phyloP scores from a whole-genome alignment of 2,329 filamentous ascomycete genomes.

The Ophiocordyceps robertsii region DNA sequence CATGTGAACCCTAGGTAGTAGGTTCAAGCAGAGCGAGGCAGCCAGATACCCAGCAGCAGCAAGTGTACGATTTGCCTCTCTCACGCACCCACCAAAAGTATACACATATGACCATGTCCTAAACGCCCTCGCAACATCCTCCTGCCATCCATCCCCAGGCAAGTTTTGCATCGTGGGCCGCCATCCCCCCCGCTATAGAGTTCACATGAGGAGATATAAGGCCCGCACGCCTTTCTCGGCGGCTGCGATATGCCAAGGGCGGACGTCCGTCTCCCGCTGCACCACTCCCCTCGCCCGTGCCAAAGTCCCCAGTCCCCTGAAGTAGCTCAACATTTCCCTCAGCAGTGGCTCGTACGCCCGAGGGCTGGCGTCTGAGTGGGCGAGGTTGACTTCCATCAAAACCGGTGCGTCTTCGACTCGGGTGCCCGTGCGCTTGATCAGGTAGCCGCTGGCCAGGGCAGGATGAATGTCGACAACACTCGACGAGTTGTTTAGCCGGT shows the following conservation, averaged over 20 bases:
- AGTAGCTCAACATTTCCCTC: conserved; percentile 57
- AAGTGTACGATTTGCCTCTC: too few relatives aligned
- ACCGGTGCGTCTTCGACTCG: conserved; percentile 43
- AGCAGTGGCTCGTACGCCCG: conserved; percentile 50
- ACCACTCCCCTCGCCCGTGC: conserved; percentile 53
- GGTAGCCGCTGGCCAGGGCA: conserved; percentile 49
- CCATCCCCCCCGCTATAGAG: neutral
- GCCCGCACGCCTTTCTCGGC: conserved; percentile 56
- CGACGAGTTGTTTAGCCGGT: conserved; percentile 48
- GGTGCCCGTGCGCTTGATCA: conserved; percentile 48
- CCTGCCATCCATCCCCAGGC: neutral
- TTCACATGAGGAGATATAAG: conserved; percentile 50
- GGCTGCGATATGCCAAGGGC: conserved; percentile 67
- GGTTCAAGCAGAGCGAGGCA: too few relatives aligned
- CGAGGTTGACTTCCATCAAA: conserved; percentile 49
- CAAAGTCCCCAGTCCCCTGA: conserved; percentile 53
- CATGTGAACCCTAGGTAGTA: too few relatives aligned
- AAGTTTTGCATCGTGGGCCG: neutral
- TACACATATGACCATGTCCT: neutral
- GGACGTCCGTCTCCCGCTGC: conserved; percentile 43
- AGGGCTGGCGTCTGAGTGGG: conserved; percentile 39
- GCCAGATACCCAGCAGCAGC: too few relatives aligned
- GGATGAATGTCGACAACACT: conserved; percentile 41
- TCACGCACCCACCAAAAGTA: too few relatives aligned
- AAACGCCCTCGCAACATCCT: neutral